Evolutionary conservation across 768 basidiomycete species (phyloP), one percentile per base, ranked within the genome.

Genomic region (Fomitopsis pulvina): DNA sequence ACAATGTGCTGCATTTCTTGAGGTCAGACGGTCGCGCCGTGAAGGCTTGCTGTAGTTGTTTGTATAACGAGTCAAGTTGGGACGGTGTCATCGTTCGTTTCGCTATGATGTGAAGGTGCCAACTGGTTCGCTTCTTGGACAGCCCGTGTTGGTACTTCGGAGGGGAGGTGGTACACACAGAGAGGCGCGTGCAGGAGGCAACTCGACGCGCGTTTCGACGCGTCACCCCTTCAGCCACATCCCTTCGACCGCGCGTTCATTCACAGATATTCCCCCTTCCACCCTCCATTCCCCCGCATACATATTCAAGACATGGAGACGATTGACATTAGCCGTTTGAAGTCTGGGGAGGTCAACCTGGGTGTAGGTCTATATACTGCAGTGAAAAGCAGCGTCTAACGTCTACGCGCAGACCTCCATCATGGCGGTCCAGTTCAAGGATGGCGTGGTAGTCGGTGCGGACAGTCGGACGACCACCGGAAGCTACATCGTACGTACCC

Each of bases 381-480:
- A n/a, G 0, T 24, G 4, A 6, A 37, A 24, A 24, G 2, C 3
- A 27, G n/a, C 26, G 11, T 11, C 22, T 59, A 30, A 24, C 3
- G 3, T 18, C 27, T 18, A 38, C 10, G 42, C 46, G 24, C 47
- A 97, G 92, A 99, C 95, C 49, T 97, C 95, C 38, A 98, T 99
- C 67, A 97, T 97, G 94, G 95, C 96, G 47, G 94, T 98, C 55
- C 91, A 93, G 61, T 99, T 99, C 73, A 76, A 91, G 28, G 83
- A 82, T 26, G 96, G 96, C 32, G 96, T 99, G 52, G 84, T 99
- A 58, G 82, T 98, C 53, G 96, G 96, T 38, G 96, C 96, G 57
- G 96, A 99, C 73, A 89, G 87, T 78, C 80, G 95, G 52, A 99
- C 95, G 52, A 97, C 96, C 0, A 94, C 91, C 6, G 96, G 95